These are phyloP conservation scores for Haematococcus sp. DNA, from an alignment of 139 green algal genomes.

Conservation along the genomic window DNA sequence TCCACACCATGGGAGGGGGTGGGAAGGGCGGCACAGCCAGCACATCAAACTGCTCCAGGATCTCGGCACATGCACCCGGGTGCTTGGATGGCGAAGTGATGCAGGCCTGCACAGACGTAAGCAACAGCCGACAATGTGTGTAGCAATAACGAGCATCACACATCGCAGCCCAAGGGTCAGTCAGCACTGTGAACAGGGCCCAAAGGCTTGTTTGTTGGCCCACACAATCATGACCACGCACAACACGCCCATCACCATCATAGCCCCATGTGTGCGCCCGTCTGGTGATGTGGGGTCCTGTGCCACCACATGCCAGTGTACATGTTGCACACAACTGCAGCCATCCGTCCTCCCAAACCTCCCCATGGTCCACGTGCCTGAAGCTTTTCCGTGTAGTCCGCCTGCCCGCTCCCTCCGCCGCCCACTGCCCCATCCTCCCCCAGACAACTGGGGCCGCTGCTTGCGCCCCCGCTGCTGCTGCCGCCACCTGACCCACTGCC, in stretches of 20 bases:
- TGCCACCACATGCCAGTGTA: too few species aligned
- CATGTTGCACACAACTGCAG: too few species aligned
- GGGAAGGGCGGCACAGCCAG: not conserved
- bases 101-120: not conserved
- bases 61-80: not conserved
- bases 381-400: not conserved
- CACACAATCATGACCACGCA: not conserved
- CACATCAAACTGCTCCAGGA: slow-evolving; percentile 8
- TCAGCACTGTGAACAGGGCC: too few species aligned
- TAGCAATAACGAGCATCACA: not conserved
- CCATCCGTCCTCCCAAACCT: too few species aligned
- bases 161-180: too few species aligned
- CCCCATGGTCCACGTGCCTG: slow-evolving; percentile 1
- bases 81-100: not conserved
- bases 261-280: too few species aligned
- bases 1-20: not conserved
- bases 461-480: not conserved
- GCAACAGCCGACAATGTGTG: not conserved
- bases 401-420: not conserved
- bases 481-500: not conserved
- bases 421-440: too few species aligned
- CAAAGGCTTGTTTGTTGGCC: too few species aligned
- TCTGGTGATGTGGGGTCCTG: too few species aligned
- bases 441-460: too few species aligned
- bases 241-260: too few species aligned